Base-by-base conservation (phyloP, 2,329 filamentous ascomycete species). In the Cladosporium oxysporum region DNA sequence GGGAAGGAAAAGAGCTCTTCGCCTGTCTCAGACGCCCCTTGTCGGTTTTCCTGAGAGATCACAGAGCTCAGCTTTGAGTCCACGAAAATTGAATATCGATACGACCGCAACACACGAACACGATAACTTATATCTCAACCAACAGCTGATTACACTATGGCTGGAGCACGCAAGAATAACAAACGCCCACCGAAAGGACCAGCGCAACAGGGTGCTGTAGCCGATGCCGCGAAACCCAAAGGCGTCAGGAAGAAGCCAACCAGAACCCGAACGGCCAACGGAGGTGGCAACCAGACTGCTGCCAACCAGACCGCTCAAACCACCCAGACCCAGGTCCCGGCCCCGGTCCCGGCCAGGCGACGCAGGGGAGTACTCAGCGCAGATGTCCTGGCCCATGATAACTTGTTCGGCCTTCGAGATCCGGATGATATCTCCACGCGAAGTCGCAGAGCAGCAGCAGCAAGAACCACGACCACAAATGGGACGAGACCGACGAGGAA, bases 11-110 rank as follows among this genome's bases (percentile, higher is more conserved):
- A 55, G 52, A 55, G 52, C 28, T 29, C 28, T 33, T 55, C 28
- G 52, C 52, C 29, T 55, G 52, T 55, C 52, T 55, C 52, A 55
- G 52, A 33, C 31, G 28, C 52, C 29, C 52, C 29, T 18, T 55
- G 31, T 31, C 16, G 52, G 31, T 21, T 47, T 33, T 33, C 52
- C 5, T 55, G 28, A 33, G 50, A 33, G 26, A n/a, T 6, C 11
- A 8, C 18, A 10, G 16, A 29, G 28, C 28, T 33, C n/a, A 5
- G 12, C 26, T 33, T 55, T 21, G 26, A 11, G n/a, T 33, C n/a
- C 18, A 33, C 14, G 16, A 10, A 33, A 8, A 31, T 31, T 18
- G 7, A 14, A 3, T 10, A 31, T 29, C 29, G 1, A 55, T 33
- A 29, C 52, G 29, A 55, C 52, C 10, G 18, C 37, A 18, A 44